phyloP scores from a whole-genome alignment of 345 rosid species.

The Iberis pinnata region DNA sequence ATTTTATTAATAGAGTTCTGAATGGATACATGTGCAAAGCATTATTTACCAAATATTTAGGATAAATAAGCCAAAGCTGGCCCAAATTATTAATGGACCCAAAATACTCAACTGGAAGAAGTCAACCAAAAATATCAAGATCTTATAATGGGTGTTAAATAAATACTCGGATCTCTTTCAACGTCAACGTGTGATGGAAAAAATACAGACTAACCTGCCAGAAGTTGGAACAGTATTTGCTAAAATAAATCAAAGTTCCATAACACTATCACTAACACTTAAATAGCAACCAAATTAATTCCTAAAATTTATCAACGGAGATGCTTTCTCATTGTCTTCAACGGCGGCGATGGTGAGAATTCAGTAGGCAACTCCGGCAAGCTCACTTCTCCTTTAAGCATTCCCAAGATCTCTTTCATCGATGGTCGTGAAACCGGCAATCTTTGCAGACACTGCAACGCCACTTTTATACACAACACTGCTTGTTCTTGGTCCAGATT shows the following conservation, averaged over 20 bases:
- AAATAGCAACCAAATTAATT: background rate
- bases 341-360: slow-evolving; percentile 73
- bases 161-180: too few relatives aligned
- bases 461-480: slow-evolving; percentile 68
- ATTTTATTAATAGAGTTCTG: too few relatives aligned
- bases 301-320: slow-evolving; percentile 26
- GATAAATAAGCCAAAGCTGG: too few relatives aligned
- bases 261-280: slow-evolving; percentile 5
- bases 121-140: too few relatives aligned
- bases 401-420: slow-evolving; percentile 69
- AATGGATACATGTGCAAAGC: too few relatives aligned
- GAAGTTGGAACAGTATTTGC: too few relatives aligned
- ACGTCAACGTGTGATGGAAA: too few relatives aligned
- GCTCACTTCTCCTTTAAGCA: slow-evolving; percentile 56
- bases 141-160: too few relatives aligned
- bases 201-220: too few relatives aligned
- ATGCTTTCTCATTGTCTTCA: slow-evolving; percentile 38
- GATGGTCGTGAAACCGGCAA: slow-evolving; percentile 68
- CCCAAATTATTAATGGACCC: too few relatives aligned
- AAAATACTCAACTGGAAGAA: too few relatives aligned
- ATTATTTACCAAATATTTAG: too few relatives aligned
- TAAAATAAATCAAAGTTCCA: background rate
- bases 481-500: slow-evolving; percentile 64
- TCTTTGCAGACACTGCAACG: slow-evolving; percentile 76
- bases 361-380: slow-evolving; percentile 70